Base-by-base conservation (phyloP, 2,329 filamentous ascomycete species). In the Leptographium wingfieldii region DNA sequence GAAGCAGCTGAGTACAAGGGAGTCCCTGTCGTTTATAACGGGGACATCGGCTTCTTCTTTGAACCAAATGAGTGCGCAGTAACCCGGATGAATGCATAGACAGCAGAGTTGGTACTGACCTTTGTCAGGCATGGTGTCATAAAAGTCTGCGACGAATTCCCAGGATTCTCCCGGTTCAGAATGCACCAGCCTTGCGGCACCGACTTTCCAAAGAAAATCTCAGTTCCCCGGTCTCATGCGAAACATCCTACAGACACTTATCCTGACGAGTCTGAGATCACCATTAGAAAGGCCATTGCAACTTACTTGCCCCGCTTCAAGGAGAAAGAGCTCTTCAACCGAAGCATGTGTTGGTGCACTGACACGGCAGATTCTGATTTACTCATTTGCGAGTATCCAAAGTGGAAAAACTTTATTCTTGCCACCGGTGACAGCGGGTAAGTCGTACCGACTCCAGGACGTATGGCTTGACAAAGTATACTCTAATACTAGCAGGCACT, bases 361-460 rank as follows among this genome's bases (percentile, higher is more conserved):
- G 59, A 60, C 56, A 60, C 59, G n/a, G 59, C 59, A 3, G 59
- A 60, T 16, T 29, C 59, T 6, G 31, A 31, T 4, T 59, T 72
- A 59, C 59, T 73, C 14, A 66, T 73, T 19, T 73, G 71, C 60
- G 69, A 73, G 62, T 70, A 73, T 56, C 70, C 70, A 0, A 62
- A 57, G 33, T 76, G 74, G 72, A 76, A 73, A 64, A 76, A 77
- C 59, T 71, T 85, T 2, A 68, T 84, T 2, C 66, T 83, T 0
- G 64, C 80, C 0, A 77, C 79, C 0, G 82, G 81, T 0, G 82
- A 84, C 65, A 85, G 81, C 2, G 82, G 81, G 59, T 57, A 31
- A 2, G 59, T 57, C 19, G 4, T 35, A 35, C 33, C 33, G 33
- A 35, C 53, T 9, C 27, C n/a, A 1, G 12, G 12, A 31, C 9